phyloP scores from a whole-genome alignment of 257 asterid species.

The Solanum phureja region DNA sequence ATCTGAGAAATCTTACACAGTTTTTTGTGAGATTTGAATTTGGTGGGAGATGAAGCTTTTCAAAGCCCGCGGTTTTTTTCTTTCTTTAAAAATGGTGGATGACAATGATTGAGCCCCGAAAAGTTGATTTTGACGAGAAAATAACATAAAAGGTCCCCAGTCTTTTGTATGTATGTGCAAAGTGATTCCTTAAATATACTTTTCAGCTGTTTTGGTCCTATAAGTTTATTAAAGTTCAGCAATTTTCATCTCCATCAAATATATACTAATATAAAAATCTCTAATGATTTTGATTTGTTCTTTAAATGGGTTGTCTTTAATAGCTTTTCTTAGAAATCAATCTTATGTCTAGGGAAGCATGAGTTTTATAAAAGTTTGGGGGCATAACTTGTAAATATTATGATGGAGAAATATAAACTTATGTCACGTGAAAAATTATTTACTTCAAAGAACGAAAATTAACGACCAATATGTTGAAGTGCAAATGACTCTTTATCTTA shows the following conservation, averaged over 20 bases:
- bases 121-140: not conserved
- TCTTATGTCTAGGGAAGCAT: not conserved
- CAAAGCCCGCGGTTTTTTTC: not conserved
- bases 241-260: not conserved
- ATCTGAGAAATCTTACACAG: not conserved
- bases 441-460: too few species aligned
- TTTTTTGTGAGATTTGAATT: not conserved
- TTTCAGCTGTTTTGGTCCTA: not conserved
- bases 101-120: not conserved
- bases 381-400: too few species aligned
- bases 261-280: too few species aligned
- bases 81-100: not conserved
- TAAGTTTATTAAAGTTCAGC: not conserved
- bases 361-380: not conserved
- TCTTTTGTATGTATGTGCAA: not conserved
- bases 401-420: too few species aligned
- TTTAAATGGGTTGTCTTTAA: not conserved
- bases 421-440: too few species aligned
- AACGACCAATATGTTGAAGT: too few species aligned
- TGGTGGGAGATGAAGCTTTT: not conserved
- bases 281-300: not conserved
- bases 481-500: too few species aligned
- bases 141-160: not conserved
- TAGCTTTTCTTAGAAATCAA: not conserved
- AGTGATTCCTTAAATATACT: not conserved